Conservation (phyloP, 805 yeast genomes). For the Vanderwaltozyma tropicalis region DNA sequence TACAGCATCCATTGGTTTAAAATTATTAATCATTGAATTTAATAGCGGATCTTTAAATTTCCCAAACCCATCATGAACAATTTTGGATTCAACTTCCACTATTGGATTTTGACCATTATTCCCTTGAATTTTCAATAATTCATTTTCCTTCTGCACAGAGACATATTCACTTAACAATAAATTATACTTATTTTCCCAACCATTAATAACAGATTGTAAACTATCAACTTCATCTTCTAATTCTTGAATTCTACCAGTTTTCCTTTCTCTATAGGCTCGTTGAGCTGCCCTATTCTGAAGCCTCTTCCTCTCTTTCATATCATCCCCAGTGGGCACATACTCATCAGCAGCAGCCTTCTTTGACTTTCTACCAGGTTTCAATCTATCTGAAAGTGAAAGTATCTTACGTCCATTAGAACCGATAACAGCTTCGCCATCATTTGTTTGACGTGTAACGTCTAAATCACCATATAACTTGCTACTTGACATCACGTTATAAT, state of each 20-base stretch:
- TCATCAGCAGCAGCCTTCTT: neutral
- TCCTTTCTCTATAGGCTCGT: conserved; percentile 77
- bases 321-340: conserved; percentile 50
- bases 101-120: neutral
- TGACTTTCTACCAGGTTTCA: conserved; percentile 61
- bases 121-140: neutral
- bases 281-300: conserved; percentile 88
- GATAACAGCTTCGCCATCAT: no score
- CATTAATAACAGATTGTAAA: conserved; percentile 39
- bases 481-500: no score
- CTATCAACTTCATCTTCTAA: conserved; percentile 41
- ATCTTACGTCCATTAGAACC: no score
- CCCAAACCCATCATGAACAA: neutral
- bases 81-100: neutral
- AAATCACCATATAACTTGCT: no score
- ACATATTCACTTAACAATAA: conserved; percentile 29
- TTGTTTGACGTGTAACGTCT: no score
- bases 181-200: conserved; percentile 48
- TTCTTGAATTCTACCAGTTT: conserved; percentile 76
- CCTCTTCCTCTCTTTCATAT: conserved; percentile 81
- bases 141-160: conserved; percentile 32
- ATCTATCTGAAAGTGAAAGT: conserved; percentile 59
- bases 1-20: conserved; percentile 60
- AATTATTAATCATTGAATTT: conserved; percentile 26
- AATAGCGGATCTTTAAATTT: conserved; percentile 1